phyloP scores from a whole-genome alignment of 768 basidiomycete genomes.

The Strobilomyces confusus region DNA sequence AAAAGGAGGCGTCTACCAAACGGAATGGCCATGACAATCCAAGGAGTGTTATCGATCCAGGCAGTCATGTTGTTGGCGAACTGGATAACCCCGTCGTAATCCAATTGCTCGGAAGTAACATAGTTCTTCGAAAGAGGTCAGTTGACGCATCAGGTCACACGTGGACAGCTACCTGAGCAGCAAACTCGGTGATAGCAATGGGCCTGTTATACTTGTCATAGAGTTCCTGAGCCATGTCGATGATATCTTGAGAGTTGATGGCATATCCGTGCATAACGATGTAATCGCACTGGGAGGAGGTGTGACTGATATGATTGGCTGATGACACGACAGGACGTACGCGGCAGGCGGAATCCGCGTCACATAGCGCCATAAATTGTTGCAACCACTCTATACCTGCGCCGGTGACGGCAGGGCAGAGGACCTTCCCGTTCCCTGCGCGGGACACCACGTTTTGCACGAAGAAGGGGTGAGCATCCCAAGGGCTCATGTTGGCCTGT shows the following conservation, averaged over 20 bases:
- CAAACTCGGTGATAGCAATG: slow-evolving; percentile 67
- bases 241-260: slow-evolving; percentile 41
- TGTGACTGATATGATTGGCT: not conserved
- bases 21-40: slow-evolving; percentile 39
- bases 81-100: slow-evolving; percentile 32
- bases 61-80: slow-evolving; percentile 39
- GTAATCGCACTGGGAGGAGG: slow-evolving; percentile 43
- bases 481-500: slow-evolving; percentile 60
- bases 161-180: slow-evolving; percentile 48
- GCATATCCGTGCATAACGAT: slow-evolving; percentile 73
- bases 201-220: slow-evolving; percentile 38
- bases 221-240: slow-evolving; percentile 45
- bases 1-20: slow-evolving; percentile 53
- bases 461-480: slow-evolving; percentile 48
- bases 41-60: slow-evolving; percentile 41
- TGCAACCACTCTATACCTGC: slow-evolving; percentile 62
- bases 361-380: slow-evolving; percentile 37
- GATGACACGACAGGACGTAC: slow-evolving; percentile 36
- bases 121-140: slow-evolving; percentile 45
- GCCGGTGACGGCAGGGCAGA: slow-evolving; percentile 67
- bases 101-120: slow-evolving; percentile 36
- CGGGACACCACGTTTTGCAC: slow-evolving; percentile 58
- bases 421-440: slow-evolving; percentile 36
- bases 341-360: slow-evolving; percentile 33
- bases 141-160: not conserved